Percentiles rank a stretch among this genome's conserved stretches.
phyloP scores from a whole-genome alignment of 305 asterid species.

The Fraxinus platypoda region DNA sequence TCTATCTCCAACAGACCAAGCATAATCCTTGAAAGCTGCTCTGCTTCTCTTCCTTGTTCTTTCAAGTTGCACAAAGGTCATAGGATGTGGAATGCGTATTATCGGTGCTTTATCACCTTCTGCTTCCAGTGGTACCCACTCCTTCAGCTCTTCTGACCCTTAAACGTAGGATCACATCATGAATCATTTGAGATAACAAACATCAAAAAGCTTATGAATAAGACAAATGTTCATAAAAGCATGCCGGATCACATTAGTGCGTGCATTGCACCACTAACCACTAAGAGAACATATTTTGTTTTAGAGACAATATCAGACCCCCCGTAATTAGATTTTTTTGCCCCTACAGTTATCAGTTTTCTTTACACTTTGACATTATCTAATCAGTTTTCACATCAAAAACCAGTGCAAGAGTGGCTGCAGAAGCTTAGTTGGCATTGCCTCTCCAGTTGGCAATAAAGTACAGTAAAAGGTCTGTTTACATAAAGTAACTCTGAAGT shows the following conservation, averaged over 20 bases:
- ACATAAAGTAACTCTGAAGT: not conserved
- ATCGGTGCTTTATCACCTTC: conserved; percentile 56
- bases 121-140: conserved; percentile 78
- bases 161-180: conserved; percentile 21
- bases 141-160: conserved; percentile 66
- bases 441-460: not conserved
- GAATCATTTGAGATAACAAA: not conserved
- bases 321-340: not conserved
- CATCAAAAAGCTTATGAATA: not conserved
- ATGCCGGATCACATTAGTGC: not conserved
- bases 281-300: not conserved
- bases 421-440: not conserved
- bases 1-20: conserved; percentile 85
- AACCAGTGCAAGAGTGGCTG: not conserved
- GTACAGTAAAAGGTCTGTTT: not conserved
- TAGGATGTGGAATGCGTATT: conserved; percentile 67
- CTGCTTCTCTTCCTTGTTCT: conserved; percentile 85
- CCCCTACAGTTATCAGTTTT: not conserved
- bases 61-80: conserved; percentile 47
- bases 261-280: not conserved
- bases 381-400: not conserved
- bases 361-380: not conserved
- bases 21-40: conserved; percentile 60
- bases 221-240: not conserved
- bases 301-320: not conserved